Evolutionary conservation across 2,329 filamentous ascomycete species (phyloP), one percentile per base, ranked within the genome.

Genomic region (Paraphoma sp.): DNA sequence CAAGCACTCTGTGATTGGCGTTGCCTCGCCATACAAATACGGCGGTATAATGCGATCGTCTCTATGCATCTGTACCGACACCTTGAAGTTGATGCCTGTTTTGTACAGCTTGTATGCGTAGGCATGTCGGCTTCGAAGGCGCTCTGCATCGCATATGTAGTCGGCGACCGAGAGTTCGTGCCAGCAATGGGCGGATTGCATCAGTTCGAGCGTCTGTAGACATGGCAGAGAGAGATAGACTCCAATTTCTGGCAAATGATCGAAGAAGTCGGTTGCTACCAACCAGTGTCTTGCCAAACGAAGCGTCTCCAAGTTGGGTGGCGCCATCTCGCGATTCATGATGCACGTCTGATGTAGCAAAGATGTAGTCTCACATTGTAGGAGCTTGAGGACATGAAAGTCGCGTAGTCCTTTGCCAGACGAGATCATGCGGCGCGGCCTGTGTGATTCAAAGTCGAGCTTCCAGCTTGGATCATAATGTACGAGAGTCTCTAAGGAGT

Each of bases 291-390:
- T 67, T 18, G 64, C 65, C 4, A 76, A 42, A 1, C 68, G 63
- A 12, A 76, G 60, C 1, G 63, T 72, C 36, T 65, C 55, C 10
- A 76, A 57, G 12, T 69, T 69, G 0, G 72, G 73, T 3, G 73
- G 73, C 5, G 66, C 67, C 3, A 74, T 59, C 5, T 62, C 57
- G 53, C 54, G 65, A 30, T 67, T 67, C 61, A 67, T 66, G 4
- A 71, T 51, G 48, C 73, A 58, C 14, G 61, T 60, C 28, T 64
- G 60, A 44, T 74, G 67, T 2, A 76, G 54, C 38, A 76, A 74
- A 0, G 73, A 76, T 7, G 50, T 65, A 1, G 63, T 68, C 16
- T 73, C 71, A 45, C 71, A 71, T 14, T 73, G 67, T 5, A 76
- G 43, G 40, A 59, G 67, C 10, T 57, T 65, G n/a, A 76, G 62